These are phyloP conservation scores for Aspergillus pseudotamarii DNA, from an alignment of 2,329 filamentous ascomycete genomes.

Conservation along the genomic window DNA sequence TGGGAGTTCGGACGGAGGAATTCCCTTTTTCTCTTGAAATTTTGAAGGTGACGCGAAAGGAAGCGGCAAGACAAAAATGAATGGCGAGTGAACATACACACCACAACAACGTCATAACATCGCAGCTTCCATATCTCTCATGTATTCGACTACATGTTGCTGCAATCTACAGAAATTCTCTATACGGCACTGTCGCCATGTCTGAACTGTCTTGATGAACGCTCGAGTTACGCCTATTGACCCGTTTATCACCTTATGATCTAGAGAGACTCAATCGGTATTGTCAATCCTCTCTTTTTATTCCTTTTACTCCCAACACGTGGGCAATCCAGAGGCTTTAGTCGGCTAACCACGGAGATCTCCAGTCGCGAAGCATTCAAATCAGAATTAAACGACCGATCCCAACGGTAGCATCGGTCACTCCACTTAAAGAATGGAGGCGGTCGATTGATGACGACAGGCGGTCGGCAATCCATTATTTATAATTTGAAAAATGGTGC, in stretches of 20 bases:
- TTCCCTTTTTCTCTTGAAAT: neutral
- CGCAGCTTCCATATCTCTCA: neutral
- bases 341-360: neutral
- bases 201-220: neutral
- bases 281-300: neutral
- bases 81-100: neutral
- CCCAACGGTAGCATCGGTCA: neutral
- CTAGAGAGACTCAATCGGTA: neutral
- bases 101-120: slow-evolving; percentile 3
- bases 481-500: neutral
- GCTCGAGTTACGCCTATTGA: neutral
- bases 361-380: neutral
- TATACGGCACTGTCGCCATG: neutral
- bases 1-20: neutral
- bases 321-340: neutral
- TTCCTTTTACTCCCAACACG: neutral
- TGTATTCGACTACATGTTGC: neutral
- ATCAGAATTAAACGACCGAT: neutral
- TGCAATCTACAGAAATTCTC: neutral
- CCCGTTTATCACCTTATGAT: neutral
- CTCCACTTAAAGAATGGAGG: neutral
- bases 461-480: slow-evolving; percentile 11
- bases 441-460: slow-evolving; percentile 13
- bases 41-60: slow-evolving; percentile 4
- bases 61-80: neutral